phyloP scores from a whole-genome alignment of 257 asterid genomes.

The Fraxinus quadrangulata region DNA sequence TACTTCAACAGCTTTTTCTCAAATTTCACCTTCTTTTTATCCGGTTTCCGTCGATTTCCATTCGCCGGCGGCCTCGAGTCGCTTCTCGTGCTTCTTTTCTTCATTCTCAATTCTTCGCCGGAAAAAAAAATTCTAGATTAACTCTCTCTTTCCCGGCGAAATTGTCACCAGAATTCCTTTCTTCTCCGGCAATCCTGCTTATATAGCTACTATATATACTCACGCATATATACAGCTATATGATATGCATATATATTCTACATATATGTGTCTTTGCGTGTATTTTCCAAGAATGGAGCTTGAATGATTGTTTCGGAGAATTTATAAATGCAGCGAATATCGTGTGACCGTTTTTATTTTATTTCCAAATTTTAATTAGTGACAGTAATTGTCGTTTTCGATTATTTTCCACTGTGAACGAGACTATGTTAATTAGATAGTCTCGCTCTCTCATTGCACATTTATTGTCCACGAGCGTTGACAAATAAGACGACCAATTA shows the following conservation, averaged over 20 bases:
- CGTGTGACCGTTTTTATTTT: constrained; percentile 26
- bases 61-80: constrained; percentile 17
- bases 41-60: constrained; percentile 9
- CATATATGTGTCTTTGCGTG: not conserved
- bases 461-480: not conserved
- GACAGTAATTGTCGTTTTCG: not conserved
- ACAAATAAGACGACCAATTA: too few species aligned
- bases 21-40: constrained; percentile 26
- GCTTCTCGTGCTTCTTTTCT: constrained; percentile 36
- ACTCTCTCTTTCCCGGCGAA: constrained; percentile 40
- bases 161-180: constrained; percentile 30
- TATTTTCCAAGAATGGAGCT: constrained; percentile 11
- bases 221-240: not conserved
- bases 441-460: not conserved
- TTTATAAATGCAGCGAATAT: constrained; percentile 28
- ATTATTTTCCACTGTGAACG: not conserved
- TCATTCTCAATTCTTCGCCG: constrained; percentile 42
- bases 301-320: constrained; percentile 10
- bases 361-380: not conserved
- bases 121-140: constrained; percentile 15
- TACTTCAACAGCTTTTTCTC: constrained; percentile 50
- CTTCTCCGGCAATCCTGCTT: constrained; percentile 16
- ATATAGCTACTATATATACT: not conserved
- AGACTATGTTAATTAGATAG: not conserved
- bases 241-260: not conserved